A percentile compares a stretch with the other conserved stretches of the same genome.
Evolutionary conservation across 1,284 basidiomycete species (phyloP).

Genomic region (Pterulicium gracile): DNA sequence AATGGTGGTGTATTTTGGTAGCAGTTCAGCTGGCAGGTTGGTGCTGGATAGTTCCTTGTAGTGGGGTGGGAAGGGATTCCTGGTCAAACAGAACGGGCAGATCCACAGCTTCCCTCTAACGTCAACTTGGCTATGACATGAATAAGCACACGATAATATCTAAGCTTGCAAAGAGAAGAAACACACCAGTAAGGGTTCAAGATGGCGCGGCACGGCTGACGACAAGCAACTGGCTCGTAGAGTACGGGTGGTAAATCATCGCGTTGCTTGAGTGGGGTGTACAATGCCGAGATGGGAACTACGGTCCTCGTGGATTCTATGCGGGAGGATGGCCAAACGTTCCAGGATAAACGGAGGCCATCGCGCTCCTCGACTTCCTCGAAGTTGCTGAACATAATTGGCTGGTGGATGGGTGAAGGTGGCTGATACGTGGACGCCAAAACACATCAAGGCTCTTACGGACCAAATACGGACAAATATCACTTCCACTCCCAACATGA

Average conservation of each 20-base stretch:
- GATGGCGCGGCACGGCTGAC: slow-evolving; percentile 93
- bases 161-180: slow-evolving; percentile 5
- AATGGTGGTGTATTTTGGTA: slow-evolving; percentile 98
- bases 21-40: slow-evolving; percentile 90
- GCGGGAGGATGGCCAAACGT: slow-evolving; percentile 95
- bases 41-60: slow-evolving; percentile 99
- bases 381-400: slow-evolving; percentile 23
- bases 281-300: slow-evolving; percentile 96
- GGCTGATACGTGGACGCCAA: neutral
- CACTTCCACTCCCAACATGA: too few relatives aligned
- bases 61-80: slow-evolving; percentile 96
- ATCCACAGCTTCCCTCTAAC: slow-evolving; percentile 99
- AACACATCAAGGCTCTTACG: too few relatives aligned
- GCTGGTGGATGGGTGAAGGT: slow-evolving; percentile 4
- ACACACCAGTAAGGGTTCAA: slow-evolving; percentile 93
- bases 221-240: slow-evolving; percentile 98
- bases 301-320: slow-evolving; percentile 98
- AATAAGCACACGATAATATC: slow-evolving; percentile 7
- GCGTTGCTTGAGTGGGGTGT: slow-evolving; percentile 91
- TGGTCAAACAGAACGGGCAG: slow-evolving; percentile 94
- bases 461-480: too few relatives aligned
- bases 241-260: slow-evolving; percentile 94
- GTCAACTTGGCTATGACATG: slow-evolving; percentile 79
- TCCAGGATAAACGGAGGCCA: slow-evolving; percentile 87
- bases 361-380: slow-evolving; percentile 47